Evolutionary conservation across 108 stramenopile genomes (phyloP).

Genomic region (Phaeodactylum tricornutum): DNA sequence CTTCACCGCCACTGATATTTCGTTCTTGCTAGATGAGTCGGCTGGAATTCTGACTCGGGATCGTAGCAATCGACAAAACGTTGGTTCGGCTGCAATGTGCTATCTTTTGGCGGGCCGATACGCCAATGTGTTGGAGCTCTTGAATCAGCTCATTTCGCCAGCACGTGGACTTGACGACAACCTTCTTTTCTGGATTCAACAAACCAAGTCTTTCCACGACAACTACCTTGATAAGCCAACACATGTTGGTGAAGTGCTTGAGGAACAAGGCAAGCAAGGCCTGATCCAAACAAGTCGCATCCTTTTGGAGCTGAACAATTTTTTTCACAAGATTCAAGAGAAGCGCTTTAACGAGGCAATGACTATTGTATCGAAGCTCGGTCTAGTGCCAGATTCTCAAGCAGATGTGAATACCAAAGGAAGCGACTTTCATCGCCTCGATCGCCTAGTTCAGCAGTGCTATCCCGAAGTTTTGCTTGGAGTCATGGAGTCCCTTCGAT

Average conservation of each 20-base stretch:
- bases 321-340: constrained; percentile 42
- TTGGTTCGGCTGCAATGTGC: constrained; percentile 7
- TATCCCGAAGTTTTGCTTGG: constrained; percentile 24
- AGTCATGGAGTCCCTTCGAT: constrained; percentile 28
- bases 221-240: constrained; percentile 38
- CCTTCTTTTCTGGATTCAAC: constrained; percentile 47
- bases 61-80: constrained; percentile 20
- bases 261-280: constrained; percentile 35
- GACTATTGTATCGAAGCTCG: constrained; percentile 16
- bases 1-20: constrained; percentile 42
- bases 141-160: constrained; percentile 21
- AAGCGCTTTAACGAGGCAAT: constrained; percentile 42
- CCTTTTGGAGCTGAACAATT: constrained; percentile 54
- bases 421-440: constrained; percentile 19
- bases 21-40: constrained; percentile 33
- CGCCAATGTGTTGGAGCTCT: constrained; percentile 12
- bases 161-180: constrained; percentile 9
- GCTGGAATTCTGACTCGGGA: constrained; percentile 15
- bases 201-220: constrained; percentile 47
- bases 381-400: constrained; percentile 26
- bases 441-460: constrained; percentile 20
- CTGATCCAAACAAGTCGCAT: constrained; percentile 46
- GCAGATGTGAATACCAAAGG: constrained; percentile 25
- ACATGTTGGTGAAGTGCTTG: constrained; percentile 25
- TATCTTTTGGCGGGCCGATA: constrained; percentile 28